These are phyloP conservation scores for Lactifluus hygrophoroides DNA, from an alignment of 768 basidiomycete genomes.

Conservation along the genomic window DNA sequence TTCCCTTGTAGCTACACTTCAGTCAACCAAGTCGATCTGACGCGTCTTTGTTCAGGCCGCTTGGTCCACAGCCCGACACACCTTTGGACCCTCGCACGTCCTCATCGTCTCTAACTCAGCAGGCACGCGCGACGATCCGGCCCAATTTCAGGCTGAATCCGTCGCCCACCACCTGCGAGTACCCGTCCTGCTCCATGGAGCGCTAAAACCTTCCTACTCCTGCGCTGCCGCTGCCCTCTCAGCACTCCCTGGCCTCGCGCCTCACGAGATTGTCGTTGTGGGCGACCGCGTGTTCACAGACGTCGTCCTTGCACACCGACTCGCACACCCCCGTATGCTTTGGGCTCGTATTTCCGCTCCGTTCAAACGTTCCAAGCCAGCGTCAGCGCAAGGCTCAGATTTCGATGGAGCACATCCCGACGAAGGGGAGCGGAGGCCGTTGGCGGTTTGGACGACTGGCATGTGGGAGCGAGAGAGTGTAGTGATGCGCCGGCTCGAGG, in stretches of 20 bases:
- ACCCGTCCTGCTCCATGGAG: slow-evolving; percentile 72
- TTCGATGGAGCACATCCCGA: neutral
- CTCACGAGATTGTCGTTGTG: slow-evolving; percentile 67
- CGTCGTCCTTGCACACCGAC: slow-evolving; percentile 74
- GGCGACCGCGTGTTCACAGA: slow-evolving; percentile 95
- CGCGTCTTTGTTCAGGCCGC: slow-evolving; percentile 38
- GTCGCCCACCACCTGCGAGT: slow-evolving; percentile 68
- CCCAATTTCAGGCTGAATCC: slow-evolving; percentile 84
- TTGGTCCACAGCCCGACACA: slow-evolving; percentile 63
- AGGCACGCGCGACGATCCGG: slow-evolving; percentile 68
- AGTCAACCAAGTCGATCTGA: neutral
- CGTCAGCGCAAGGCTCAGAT: neutral
- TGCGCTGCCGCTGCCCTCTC: slow-evolving; percentile 58
- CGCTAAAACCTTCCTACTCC: slow-evolving; percentile 71
- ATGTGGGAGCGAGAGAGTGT: slow-evolving; percentile 62
- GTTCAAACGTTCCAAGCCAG: neutral
- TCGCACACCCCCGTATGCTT: slow-evolving; percentile 29
- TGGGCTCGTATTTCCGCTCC: slow-evolving; percentile 2
- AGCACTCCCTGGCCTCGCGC: slow-evolving; percentile 44
- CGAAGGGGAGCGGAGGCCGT: slow-evolving; percentile 34
- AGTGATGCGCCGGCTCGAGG: slow-evolving; percentile 53
- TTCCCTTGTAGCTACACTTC: neutral
- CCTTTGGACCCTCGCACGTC: slow-evolving; percentile 72
- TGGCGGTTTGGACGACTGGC: slow-evolving; percentile 63
- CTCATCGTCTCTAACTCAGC: slow-evolving; percentile 94